Conservation (phyloP, 176 grass and related monocot species). For the Cocos nucifera region DNA sequence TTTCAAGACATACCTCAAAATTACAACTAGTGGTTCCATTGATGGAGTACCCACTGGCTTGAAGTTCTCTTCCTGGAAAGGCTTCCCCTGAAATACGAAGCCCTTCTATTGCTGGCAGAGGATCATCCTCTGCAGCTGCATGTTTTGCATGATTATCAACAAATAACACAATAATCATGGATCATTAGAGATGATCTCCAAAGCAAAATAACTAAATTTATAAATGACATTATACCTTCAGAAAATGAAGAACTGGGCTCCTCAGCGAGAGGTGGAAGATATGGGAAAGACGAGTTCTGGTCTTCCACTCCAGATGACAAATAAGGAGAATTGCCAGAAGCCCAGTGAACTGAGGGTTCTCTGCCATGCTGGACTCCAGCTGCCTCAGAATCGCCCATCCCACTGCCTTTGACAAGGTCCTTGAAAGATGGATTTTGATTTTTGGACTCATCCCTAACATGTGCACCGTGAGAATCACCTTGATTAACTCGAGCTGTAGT, state of each 20-base stretch:
- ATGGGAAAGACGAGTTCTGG: constrained; percentile 39
- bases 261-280: constrained; percentile 85
- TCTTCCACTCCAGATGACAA: constrained; percentile 50
- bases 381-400: constrained; percentile 37
- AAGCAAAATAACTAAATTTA: background rate
- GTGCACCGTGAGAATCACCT: constrained; percentile 21
- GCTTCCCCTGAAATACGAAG: constrained; percentile 82
- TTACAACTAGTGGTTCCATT: constrained; percentile 94
- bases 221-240: constrained; percentile 38
- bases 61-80: constrained; percentile 86
- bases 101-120: constrained; percentile 79
- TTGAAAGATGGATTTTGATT: constrained; percentile 47
- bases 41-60: constrained; percentile 89
- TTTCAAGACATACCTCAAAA: constrained; percentile 52
- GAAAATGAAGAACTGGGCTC: constrained; percentile 89
- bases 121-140: constrained; percentile 78
- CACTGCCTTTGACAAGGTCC: constrained; percentile 30
- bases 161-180: background rate
- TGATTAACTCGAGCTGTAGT: constrained; percentile 36
- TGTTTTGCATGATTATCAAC: background rate
- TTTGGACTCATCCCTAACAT: constrained; percentile 28
- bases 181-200: no score
- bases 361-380: constrained; percentile 23
- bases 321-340: constrained; percentile 43
- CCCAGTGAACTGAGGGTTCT: constrained; percentile 59